These are phyloP conservation scores for Penicillium goetzii DNA, from an alignment of 495 filamentous ascomycete genomes.

Conservation along the genomic window DNA sequence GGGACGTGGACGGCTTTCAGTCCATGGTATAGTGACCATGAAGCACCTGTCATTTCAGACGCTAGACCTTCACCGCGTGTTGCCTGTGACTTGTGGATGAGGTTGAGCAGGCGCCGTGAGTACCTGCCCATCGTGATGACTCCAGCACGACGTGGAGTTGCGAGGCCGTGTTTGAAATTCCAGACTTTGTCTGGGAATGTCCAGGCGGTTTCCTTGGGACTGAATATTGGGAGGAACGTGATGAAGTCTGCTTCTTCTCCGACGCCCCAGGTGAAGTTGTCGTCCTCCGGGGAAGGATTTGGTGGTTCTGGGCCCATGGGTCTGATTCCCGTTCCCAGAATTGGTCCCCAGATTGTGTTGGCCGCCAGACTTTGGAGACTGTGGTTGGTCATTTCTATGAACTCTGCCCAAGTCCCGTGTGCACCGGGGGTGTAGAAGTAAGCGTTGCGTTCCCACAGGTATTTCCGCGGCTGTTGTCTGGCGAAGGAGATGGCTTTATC, in stretches of 20 bases:
- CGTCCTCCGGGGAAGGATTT: conserved; percentile 53
- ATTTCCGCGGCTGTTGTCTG: conserved; percentile 64
- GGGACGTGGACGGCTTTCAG: conserved; percentile 55
- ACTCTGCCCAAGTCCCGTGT: conserved; percentile 63
- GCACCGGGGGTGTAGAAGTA: conserved; percentile 69
- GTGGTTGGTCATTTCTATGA: conserved; percentile 54
- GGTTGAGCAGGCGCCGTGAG: conserved; percentile 54
- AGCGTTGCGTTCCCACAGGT: conserved; percentile 74
- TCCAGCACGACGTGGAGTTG: conserved; percentile 65
- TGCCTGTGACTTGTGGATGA: conserved; percentile 33
- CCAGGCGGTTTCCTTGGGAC: conserved; percentile 67
- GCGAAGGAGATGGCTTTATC: conserved; percentile 62
- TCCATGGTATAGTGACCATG: conserved; percentile 68
- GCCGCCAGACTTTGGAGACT: conserved; percentile 39
- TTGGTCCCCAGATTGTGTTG: conserved; percentile 62
- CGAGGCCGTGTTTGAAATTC: conserved; percentile 33
- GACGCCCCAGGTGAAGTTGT: conserved; percentile 72
- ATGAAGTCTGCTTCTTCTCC: conserved; percentile 78
- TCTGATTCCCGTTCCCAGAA: conserved; percentile 42
- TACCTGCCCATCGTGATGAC: conserved; percentile 69
- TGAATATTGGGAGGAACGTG: conserved; percentile 70
- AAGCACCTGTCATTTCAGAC: conserved; percentile 71
- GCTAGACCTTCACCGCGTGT: conserved; percentile 58
- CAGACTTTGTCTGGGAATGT: conserved; percentile 56
- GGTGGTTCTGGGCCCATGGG: conserved; percentile 65